Evolutionary conservation across 768 basidiomycete genomes (phyloP).

Genomic region (Collybia mongolica): DNA sequence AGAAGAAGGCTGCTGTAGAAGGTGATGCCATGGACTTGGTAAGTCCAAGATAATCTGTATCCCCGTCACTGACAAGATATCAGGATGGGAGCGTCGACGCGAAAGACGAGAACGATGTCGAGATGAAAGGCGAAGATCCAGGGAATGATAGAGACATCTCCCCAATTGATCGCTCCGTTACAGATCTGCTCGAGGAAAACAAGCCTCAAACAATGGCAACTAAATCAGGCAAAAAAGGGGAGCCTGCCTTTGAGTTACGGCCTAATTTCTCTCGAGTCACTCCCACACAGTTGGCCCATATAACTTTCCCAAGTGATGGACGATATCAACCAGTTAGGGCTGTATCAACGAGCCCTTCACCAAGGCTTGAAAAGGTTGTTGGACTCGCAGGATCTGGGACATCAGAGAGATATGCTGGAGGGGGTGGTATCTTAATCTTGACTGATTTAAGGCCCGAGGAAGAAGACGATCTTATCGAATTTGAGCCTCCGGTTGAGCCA

Average conservation of each 20-base stretch:
- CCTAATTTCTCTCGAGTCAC: slow-evolving; percentile 92
- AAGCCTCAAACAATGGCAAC: slow-evolving; percentile 34
- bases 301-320: slow-evolving; percentile 75
- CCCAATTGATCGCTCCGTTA: slow-evolving; percentile 53
- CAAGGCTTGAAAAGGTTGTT: slow-evolving; percentile 33
- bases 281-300: slow-evolving; percentile 81
- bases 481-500: slow-evolving; percentile 35
- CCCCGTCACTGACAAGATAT: slow-evolving; percentile 11
- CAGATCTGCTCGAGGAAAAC: slow-evolving; percentile 42
- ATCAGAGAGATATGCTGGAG: slow-evolving; percentile 69
- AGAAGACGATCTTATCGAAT: slow-evolving; percentile 71
- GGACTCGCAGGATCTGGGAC: slow-evolving; percentile 24
- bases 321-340: slow-evolving; percentile 90
- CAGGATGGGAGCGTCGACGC: slow-evolving; percentile 56
- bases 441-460: slow-evolving; percentile 71
- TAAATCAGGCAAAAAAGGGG: slow-evolving; percentile 59
- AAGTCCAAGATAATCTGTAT: slow-evolving; percentile 24
- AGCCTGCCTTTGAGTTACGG: slow-evolving; percentile 73
- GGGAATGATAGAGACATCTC: slow-evolving; percentile 56
- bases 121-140: slow-evolving; percentile 72
- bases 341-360: slow-evolving; percentile 50
- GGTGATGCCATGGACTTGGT: slow-evolving; percentile 83
- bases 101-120: slow-evolving; percentile 65
- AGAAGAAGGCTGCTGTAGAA: slow-evolving; percentile 85
- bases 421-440: slow-evolving; percentile 87